Base-by-base conservation (phyloP, 345 rosid species). In the Ailanthus altissimus region DNA sequence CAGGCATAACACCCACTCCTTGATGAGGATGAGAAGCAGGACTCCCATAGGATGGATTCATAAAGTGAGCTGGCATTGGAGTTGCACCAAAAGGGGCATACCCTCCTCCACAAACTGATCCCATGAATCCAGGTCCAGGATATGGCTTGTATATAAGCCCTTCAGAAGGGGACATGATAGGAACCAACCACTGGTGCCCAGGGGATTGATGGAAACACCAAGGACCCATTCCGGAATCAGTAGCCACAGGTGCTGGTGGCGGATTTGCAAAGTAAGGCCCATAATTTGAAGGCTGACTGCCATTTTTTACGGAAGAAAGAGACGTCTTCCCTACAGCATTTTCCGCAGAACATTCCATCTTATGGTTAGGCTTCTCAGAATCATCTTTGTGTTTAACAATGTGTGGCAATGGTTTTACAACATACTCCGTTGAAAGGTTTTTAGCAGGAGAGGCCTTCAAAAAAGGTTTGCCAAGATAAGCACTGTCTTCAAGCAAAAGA, bases 141-240 rank as follows among this genome's bases (percentile, higher is more conserved):
- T 85, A 92, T 32, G 98, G 98, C 86, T 93, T 94, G 86, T 90
- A 94, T 78, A 94, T 78, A 25, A 93, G 91, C 75, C 98, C 98
- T 83, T 94, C 98, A 0, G 94, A 89, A 50, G 97, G 97, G 45
- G 98, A 91, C 94, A 94, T 90, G 15, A 94, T 84, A 58, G 98
- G 98, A 74, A 93, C 66, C 80, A 94, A 78, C 98, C 97, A 93
- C 63, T 91, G 98, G 26, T 91, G 88, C 78, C 90, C 79, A n/a
- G 82, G 71, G 42, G 85, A 65, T 43, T 80, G 88, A 58, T 77
- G 82, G 84, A 76, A 86, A 81, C 81, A 75, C 90, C 87, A 88
- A 53, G 84, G 81, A 61, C 72, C 76, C 59, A 76, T 75, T 73
- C 77, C 72, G 64, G 79, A 23, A 69, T 82, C 86, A 45, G 79